A percentile compares a stretch with the other conserved stretches of the same genome.
These are phyloP conservation scores for Phytophthora nicotianae DNA, from an alignment of 352 stramenopile species.

Conservation along the genomic window DNA sequence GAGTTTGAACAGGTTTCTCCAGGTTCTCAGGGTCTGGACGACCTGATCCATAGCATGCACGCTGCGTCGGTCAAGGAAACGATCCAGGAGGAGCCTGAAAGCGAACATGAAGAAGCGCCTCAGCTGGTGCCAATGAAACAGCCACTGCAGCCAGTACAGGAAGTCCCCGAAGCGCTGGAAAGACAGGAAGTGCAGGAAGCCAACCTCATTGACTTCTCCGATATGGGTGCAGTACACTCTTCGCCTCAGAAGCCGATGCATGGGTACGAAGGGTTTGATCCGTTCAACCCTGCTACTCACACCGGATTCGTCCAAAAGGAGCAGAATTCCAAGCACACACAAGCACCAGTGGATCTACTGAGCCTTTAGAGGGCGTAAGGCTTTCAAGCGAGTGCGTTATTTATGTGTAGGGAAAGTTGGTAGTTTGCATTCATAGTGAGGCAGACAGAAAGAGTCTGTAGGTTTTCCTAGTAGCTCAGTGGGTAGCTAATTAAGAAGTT, in stretches of 20 bases:
- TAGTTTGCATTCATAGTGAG: conserved; percentile 24
- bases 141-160: conserved; percentile 35
- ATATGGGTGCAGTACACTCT: conserved; percentile 51
- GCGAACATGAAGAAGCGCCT: conserved; percentile 26
- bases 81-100: conserved; percentile 30
- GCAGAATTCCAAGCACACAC: conserved; percentile 29
- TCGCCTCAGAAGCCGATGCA: conserved; percentile 35
- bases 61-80: conserved; percentile 24
- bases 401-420: conserved; percentile 33
- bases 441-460: background rate
- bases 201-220: conserved; percentile 74
- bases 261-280: conserved; percentile 44
- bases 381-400: conserved; percentile 37
- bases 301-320: conserved; percentile 26
- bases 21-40: conserved; percentile 34
- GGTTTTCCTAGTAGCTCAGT: conserved; percentile 6
- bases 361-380: conserved; percentile 31
- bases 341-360: conserved; percentile 49
- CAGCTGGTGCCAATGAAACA: conserved; percentile 36
- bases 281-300: conserved; percentile 43
- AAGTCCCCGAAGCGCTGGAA: conserved; percentile 33
- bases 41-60: conserved; percentile 33
- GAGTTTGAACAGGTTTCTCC: conserved; percentile 43
- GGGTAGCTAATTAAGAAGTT: conserved; percentile 29
- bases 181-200: conserved; percentile 35